phyloP scores from a whole-genome alignment of 2,329 filamentous ascomycete species.

The Rhinocladiella mackenziei region DNA sequence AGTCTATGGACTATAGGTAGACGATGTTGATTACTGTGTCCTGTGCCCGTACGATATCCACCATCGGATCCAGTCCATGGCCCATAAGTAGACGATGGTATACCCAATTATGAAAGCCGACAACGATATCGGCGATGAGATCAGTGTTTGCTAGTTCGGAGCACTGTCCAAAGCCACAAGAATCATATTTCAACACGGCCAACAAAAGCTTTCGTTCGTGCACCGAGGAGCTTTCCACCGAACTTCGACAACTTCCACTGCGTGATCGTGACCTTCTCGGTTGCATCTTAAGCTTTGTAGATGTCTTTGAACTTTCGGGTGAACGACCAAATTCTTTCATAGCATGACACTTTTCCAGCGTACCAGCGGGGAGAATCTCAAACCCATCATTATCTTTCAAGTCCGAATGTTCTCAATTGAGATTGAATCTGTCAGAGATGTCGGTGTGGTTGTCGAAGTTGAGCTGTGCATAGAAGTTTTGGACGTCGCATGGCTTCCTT shows the following conservation, averaged over 20 bases:
- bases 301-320: conserved; percentile 9
- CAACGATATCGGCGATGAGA: no score
- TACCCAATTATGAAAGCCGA: no score
- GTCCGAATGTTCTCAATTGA: conserved; percentile 23
- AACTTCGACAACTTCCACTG: conserved; percentile 17
- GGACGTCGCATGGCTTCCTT: conserved; percentile 15
- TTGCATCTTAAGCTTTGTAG: conserved; percentile 21
- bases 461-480: conserved; percentile 20
- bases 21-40: no score
- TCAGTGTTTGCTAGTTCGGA: no score
- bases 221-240: conserved; percentile 13
- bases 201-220: conserved; percentile 15
- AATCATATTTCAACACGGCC: conserved; percentile 19
- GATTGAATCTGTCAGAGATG: conserved; percentile 10
- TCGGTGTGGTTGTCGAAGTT: conserved; percentile 10
- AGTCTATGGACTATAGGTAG: no score
- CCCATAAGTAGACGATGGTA: no score
- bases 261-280: conserved; percentile 20
- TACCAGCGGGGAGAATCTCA: conserved; percentile 27
- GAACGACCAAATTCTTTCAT: conserved; percentile 23
- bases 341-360: conserved; percentile 16
- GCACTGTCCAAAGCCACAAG: conserved; percentile 16
- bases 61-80: no score
- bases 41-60: no score
- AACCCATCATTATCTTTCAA: conserved; percentile 25